Conservation (phyloP, 1,139 yeast species). For the Spencermartinsiella ligniputridi region DNA sequence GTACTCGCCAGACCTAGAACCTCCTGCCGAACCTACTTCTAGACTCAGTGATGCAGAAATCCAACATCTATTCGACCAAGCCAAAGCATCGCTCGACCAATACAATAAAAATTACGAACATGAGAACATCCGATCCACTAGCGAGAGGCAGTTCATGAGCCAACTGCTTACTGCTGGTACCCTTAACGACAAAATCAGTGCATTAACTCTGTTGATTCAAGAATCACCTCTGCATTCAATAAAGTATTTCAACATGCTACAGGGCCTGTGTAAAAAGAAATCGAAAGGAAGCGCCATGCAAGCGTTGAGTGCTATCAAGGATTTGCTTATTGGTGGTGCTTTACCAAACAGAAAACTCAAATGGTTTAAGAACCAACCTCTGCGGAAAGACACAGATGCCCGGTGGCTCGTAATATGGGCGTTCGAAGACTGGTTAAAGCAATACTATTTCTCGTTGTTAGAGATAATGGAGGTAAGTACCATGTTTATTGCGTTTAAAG, state of each 20-base stretch:
- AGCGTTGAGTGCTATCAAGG: slow-evolving; percentile 84
- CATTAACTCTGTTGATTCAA: slow-evolving; percentile 84
- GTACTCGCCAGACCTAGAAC: slow-evolving; percentile 54
- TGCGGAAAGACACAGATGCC: slow-evolving; percentile 38
- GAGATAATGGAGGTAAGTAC: slow-evolving; percentile 56
- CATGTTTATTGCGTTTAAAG: too few species aligned
- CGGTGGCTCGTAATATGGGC: slow-evolving; percentile 67
- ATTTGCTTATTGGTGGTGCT: slow-evolving; percentile 70
- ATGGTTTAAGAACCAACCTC: slow-evolving; percentile 73
- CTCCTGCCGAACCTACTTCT: slow-evolving; percentile 34
- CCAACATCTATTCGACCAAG: slow-evolving; percentile 60
- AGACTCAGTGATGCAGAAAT: slow-evolving; percentile 48
- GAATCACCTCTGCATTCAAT: slow-evolving; percentile 92
- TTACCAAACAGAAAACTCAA: slow-evolving; percentile 78
- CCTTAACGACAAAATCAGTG: slow-evolving; percentile 89
- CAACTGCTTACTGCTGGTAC: slow-evolving; percentile 93
- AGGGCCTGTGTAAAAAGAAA: slow-evolving; percentile 81
- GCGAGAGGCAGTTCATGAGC: slow-evolving; percentile 84
- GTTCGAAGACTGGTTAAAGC: slow-evolving; percentile 86
- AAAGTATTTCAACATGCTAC: slow-evolving; percentile 74
- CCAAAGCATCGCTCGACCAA: slow-evolving; percentile 56
- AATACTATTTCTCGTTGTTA: slow-evolving; percentile 62
- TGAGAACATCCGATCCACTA: slow-evolving; percentile 74
- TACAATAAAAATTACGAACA: slow-evolving; percentile 72
- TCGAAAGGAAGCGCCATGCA: slow-evolving; percentile 91